Conservation (phyloP, 1,139 yeast species). For the Kodamaea alishanica region DNA sequence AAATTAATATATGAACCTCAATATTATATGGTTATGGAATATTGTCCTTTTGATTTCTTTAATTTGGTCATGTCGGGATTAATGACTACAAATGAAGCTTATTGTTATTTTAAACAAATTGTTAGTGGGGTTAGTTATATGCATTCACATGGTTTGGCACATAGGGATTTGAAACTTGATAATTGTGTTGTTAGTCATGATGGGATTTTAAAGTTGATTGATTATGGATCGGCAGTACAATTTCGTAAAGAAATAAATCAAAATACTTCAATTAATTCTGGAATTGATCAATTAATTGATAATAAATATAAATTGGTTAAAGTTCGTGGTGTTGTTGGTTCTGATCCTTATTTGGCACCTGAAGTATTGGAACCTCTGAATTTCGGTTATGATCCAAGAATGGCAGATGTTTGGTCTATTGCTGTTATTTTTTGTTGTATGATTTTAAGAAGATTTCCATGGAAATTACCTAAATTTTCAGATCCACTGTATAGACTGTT, state of each 20-base stretch:
- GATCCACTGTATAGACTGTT: constrained; percentile 53
- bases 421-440: constrained; percentile 77
- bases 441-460: constrained; percentile 69
- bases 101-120: constrained; percentile 69
- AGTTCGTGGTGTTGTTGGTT: constrained; percentile 73
- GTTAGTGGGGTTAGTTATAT: constrained; percentile 57
- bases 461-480: constrained; percentile 65
- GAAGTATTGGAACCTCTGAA: constrained; percentile 54
- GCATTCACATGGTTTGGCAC: constrained; percentile 69
- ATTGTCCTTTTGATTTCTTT: constrained; percentile 70
- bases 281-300: constrained; percentile 18
- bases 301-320: constrained; percentile 25
- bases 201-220: constrained; percentile 68
- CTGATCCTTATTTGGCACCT: constrained; percentile 79
- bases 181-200: constrained; percentile 64
- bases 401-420: constrained; percentile 74
- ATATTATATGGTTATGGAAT: constrained; percentile 70
- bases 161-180: constrained; percentile 72
- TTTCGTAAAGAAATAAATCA: constrained; percentile 37
- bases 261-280: constrained; percentile 8
- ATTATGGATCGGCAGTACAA: constrained; percentile 74
- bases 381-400: constrained; percentile 62
- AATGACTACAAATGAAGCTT: constrained; percentile 54
- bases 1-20: constrained; percentile 30
- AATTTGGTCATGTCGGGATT: constrained; percentile 72